Evolutionary conservation across 495 filamentous ascomycete genomes (phyloP).

Genomic region (Pseudoneurospora amorphoporcata): DNA sequence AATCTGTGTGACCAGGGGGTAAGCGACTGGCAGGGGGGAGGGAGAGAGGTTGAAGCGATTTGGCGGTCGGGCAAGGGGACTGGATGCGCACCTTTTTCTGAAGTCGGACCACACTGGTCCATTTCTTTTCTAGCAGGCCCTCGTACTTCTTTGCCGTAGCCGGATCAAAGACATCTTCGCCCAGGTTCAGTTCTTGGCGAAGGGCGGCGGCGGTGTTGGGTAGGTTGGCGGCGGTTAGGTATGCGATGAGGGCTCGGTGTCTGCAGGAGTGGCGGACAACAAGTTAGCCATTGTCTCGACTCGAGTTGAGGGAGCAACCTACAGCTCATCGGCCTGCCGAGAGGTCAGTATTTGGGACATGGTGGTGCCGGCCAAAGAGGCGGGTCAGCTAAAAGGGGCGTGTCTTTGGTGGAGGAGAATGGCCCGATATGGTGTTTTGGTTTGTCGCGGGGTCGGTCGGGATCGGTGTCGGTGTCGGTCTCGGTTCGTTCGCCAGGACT

Average conservation of each 20-base stretch:
- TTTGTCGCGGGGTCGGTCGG: conserved; percentile 1
- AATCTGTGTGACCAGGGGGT: conserved; percentile 45
- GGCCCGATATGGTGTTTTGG: conserved; percentile 3
- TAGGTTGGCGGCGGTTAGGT: conserved; percentile 65
- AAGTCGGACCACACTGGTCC: conserved; percentile 82
- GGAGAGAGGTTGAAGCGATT: neutral
- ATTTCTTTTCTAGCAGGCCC: conserved; percentile 86
- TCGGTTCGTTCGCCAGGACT: neutral
- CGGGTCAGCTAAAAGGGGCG: neutral
- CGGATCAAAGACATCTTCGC: conserved; percentile 61
- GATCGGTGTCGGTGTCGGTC: neutral
- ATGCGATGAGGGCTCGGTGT: conserved; percentile 85
- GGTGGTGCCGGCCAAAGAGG: conserved; percentile 13
- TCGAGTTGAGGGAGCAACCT: conserved; percentile 22
- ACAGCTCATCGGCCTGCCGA: conserved; percentile 86
- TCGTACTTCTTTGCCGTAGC: conserved; percentile 80
- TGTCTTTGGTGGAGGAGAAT: conserved; percentile 3
- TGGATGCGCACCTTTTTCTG: conserved; percentile 69
- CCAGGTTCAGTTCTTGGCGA: conserved; percentile 52
- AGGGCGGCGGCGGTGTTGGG: conserved; percentile 55
- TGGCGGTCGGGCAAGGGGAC: neutral
- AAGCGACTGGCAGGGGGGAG: neutral
- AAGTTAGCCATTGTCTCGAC: conserved; percentile 6
- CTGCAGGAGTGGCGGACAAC: conserved; percentile 32
- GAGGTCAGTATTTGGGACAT: conserved; percentile 72